Base-by-base conservation (phyloP, 1,284 basidiomycete genomes). In the Ganoderma boninense region DNA sequence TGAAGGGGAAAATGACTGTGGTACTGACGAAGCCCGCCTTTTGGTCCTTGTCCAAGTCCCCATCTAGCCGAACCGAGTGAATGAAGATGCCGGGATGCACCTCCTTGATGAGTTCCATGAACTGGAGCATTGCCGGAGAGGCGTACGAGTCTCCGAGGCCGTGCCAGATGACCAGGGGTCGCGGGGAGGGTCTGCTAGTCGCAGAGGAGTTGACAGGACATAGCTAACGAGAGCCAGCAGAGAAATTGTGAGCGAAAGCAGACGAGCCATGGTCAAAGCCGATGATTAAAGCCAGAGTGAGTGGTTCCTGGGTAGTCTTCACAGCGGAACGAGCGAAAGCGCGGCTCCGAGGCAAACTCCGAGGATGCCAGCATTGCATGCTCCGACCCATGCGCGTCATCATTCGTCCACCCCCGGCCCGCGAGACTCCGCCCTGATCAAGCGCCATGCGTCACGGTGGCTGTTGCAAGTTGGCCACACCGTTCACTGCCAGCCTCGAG, bases 131-230 rank as follows among this genome's bases (percentile, higher is more conserved):
- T 16, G 91, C 92, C 0, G 87, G 81, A 1, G 90, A 91, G 65
- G 84, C 83, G 75, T 92, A 87, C 0, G 88, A 87, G 79, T 94
- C 91, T 16, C 90, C 97, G 57, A 99, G 85, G 7, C 97, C 97
- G 82, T 99, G 97, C 97, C 97, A 99, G 70, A 99, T 84, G 44
- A 98, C 97, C 52, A 98, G 85, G 1, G 96, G 94, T 43, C 93
- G 87, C 71, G 68, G 6, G 67, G 46, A 16, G 73, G 69, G 4
- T 69, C 70, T 4, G 57, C 10, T 13, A 60, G 42, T 4, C 6
- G 52, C 3, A 70, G 49, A 8, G 70, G 70, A 4, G 42, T 69
- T 4, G 69, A 26, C 26, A 66, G 5, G 4, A 40, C 69, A 69
- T 61, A 26, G 32, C 56, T 35, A 13, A 69, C 42, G 1, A 71